Evolutionary conservation across 2,329 filamentous ascomycete species (phyloP), one percentile per base, ranked within the genome.

Genomic region (Monilinia fructicola): DNA sequence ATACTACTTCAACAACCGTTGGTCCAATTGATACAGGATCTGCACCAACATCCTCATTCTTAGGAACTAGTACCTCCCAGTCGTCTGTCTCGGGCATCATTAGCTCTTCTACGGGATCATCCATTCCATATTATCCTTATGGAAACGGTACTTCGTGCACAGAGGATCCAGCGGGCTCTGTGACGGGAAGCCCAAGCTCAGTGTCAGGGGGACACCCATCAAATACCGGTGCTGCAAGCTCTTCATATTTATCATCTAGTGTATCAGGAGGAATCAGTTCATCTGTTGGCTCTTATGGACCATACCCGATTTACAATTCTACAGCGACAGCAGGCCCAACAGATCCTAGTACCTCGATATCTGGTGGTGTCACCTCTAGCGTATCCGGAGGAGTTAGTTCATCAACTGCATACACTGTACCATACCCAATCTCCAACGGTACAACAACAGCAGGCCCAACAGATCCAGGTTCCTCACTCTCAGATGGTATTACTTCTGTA

Each of bases 401-500:
- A n/a, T 65, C 69, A 18, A 26, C 38, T 16, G n/a, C 38, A 28
- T 50, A 26, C 10, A 66, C 69, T 52, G 67, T 44, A 21, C 69
- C 69, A 16, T 70, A 67, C 14, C 67, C 67, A 44, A 54, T 52
- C 35, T 56, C 23, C 14, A 71, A 71, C 48, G 59, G 48, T 16
- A 54, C 69, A 14, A 46, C 35, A 35, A 48, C 64, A 18, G 60
- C 38, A 26, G 59, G 64, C 18, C 67, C 68, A 16, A 69, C 66
- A 14, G 53, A 54, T n/a, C 54, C 68, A 26, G 52, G 38, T 23
- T 44, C 26, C 16, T 61, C 58, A 4, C 4, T 21, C 18, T 64
- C 53, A 38, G 28, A 28, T 14, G 26, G 12, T 14, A 21, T 56
- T 12, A 56, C 28, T 38, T 56, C 62, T 48, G 23, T 21, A 5